Conservation (phyloP, 169 alveolate species). For the Amoebophrya sp. region DNA sequence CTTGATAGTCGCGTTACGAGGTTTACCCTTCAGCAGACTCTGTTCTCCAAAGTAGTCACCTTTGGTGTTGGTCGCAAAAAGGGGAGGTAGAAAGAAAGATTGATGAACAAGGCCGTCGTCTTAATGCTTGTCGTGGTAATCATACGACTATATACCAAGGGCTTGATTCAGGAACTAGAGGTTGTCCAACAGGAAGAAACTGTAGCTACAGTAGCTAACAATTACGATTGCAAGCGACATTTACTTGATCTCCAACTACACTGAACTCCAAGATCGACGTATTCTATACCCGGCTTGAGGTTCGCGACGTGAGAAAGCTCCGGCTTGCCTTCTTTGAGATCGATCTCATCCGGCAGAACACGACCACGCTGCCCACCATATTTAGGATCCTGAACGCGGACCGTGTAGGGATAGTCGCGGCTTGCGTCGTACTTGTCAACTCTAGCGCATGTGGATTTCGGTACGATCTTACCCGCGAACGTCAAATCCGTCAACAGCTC, state of each 20-base stretch:
- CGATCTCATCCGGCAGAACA: neutral
- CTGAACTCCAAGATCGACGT: no score
- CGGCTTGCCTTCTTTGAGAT: neutral
- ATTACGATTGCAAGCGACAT: no score
- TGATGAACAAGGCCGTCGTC: no score
- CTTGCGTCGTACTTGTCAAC: neutral
- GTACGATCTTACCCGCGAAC: neutral
- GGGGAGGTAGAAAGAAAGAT: no score
- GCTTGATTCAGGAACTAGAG: no score
- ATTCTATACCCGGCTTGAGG: neutral
- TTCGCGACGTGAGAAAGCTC: neutral
- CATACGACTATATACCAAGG: no score
- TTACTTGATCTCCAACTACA: neutral
- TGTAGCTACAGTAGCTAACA: no score
- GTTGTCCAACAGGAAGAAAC: no score
- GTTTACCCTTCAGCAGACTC: neutral
- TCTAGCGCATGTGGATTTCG: neutral
- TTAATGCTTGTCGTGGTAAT: no score
- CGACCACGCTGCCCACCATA: neutral
- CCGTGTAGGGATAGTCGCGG: neutral
- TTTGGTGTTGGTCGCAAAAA: no score
- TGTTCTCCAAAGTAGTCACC: neutral
- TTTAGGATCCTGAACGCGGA: neutral
- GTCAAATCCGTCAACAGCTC: neutral
- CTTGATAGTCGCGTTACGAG: neutral